Evolutionary conservation across 805 yeast species (phyloP), one percentile per base, ranked within the genome.

Genomic region (Starmerella bacillaris): DNA sequence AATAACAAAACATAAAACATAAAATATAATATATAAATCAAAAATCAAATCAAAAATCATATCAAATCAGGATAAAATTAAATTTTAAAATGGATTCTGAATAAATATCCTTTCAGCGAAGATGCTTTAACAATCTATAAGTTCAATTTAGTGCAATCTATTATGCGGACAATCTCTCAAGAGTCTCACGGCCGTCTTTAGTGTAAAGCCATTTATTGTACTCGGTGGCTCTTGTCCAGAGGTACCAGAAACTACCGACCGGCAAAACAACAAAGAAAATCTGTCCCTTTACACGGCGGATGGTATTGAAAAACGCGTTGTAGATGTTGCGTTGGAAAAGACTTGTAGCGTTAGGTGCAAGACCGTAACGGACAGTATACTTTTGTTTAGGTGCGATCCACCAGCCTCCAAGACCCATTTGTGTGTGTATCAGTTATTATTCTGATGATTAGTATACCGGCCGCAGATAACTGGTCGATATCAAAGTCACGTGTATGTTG

Each of bases 141-240:
- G n/a, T n/a, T n/a, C n/a, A n/a, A n/a, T n/a, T n/a, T n/a, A n/a
- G n/a, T n/a, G n/a, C n/a, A n/a, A n/a, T n/a, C n/a, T n/a, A n/a
- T n/a, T n/a, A n/a, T n/a, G n/a, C n/a, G 26, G 28, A 11, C 33
- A 47, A 27, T 59, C 71, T 73, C 59, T 70, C 86, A 56, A 86
- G 71, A 57, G 86, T 94, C 67, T 77, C 86, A 67, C 84, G 80
- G 60, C 98, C 98, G 46, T 79, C 96, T 70, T 86, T 86, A 61
- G 95, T 83, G 71, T 86, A 86, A 59, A 86, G 70, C 72, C 65
- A 84, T 58, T 74, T 86, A 63, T 86, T 60, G 72, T 83, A 83
- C 56, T 77, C 83, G 65, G 82, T 74, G 47, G 92, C 84, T 56
- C 67, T 60, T 45, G 70, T 72, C 93, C 94, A 82, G 64, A 86